A percentile compares a stretch with the other conserved stretches of the same genome.
Evolutionary conservation across 2,329 filamentous ascomycete genomes (phyloP).

Genomic region (Fusarium secorum): DNA sequence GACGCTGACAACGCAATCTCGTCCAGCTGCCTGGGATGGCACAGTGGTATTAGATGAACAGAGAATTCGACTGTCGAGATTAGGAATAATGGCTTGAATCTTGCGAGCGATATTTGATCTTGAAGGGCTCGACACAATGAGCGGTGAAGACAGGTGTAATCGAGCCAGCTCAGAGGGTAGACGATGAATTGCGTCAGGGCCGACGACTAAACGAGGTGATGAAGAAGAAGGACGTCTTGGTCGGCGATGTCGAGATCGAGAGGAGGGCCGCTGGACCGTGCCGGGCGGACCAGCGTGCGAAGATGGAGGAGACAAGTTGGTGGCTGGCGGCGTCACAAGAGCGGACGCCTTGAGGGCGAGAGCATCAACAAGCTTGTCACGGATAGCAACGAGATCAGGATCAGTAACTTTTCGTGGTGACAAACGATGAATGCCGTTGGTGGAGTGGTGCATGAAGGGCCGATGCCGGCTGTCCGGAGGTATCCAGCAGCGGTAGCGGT

Average conservation of each 20-base stretch:
- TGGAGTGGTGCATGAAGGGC: slow-evolving; percentile 25
- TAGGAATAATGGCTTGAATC: slow-evolving; percentile 47
- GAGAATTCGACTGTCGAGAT: slow-evolving; percentile 45
- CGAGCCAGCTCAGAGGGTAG: slow-evolving; percentile 47
- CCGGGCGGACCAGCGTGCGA: slow-evolving; percentile 5
- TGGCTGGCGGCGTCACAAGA: slow-evolving; percentile 30
- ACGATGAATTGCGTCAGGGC: slow-evolving; percentile 44
- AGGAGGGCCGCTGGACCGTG: not conserved
- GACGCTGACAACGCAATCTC: slow-evolving; percentile 67
- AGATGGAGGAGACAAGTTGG: slow-evolving; percentile 24
- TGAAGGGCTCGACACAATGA: slow-evolving; percentile 51
- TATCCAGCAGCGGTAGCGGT: not conserved
- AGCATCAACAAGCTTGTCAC: slow-evolving; percentile 13
- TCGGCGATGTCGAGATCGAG: not conserved
- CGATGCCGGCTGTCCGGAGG: slow-evolving; percentile 6
- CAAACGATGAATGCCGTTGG: slow-evolving; percentile 9
- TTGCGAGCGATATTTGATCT: slow-evolving; percentile 46
- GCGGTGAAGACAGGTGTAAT: slow-evolving; percentile 45
- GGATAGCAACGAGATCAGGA: slow-evolving; percentile 27
- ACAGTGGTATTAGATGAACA: slow-evolving; percentile 44
- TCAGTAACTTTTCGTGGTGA: slow-evolving; percentile 22
- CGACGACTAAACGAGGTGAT: slow-evolving; percentile 48
- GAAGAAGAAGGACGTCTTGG: slow-evolving; percentile 1
- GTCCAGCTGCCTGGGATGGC: slow-evolving; percentile 42
- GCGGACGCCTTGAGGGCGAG: slow-evolving; percentile 23